Base-by-base conservation (phyloP, 139 green algal species). In the Dunaliella primolecta region DNA sequence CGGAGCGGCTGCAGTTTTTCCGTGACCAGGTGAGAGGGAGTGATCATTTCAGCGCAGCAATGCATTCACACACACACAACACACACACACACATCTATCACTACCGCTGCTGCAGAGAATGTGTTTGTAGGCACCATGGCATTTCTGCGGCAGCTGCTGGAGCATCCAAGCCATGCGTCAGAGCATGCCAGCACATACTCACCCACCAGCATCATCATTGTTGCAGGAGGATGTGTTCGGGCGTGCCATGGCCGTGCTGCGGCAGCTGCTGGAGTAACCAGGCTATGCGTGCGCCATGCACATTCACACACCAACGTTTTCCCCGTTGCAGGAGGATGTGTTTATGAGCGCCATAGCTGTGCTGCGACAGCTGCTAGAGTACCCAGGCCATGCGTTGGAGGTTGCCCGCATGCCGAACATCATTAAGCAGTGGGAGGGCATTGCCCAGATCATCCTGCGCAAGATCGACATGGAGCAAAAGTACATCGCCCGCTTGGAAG, bases 401-500 rank as follows among this genome's bases (percentile, higher is more conserved):
- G 76, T 93, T 3, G 81, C 77, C 0, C 74, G 29, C 0, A 79
- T 75, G 33, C 46, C 85, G 25, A 34, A 36, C 24, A 64, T 92
- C 1, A 25, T 95, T 32, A 80, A 78, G 80, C 89, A 93, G 83
- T 92, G 93, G 89, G 91, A 96, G 78, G 90, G 91, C 38, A 91
- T 97, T 3, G 86, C 84, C 1, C 90, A 94, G 81, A 84, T 98
- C 80, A 89, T 98, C 35, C 55, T 76, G 1, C 86, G 92, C 35
- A 95, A 95, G 84, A 86, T 93, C 15, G 87, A 94, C 1, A 90
- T 87, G 76, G 94, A 96, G 86, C 86, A 87, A 0, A 94, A 93
- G 55, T 98, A 98, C 86, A 91, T 98, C 32, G 85, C 84, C 27
- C 89, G 92, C 36, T 85, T 98, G 64, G 94, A 98, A 84, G 91